Evolutionary conservation across 208 protist species (phyloP), one percentile per base, ranked within the genome.

Genomic region (Phytomonas francai): DNA sequence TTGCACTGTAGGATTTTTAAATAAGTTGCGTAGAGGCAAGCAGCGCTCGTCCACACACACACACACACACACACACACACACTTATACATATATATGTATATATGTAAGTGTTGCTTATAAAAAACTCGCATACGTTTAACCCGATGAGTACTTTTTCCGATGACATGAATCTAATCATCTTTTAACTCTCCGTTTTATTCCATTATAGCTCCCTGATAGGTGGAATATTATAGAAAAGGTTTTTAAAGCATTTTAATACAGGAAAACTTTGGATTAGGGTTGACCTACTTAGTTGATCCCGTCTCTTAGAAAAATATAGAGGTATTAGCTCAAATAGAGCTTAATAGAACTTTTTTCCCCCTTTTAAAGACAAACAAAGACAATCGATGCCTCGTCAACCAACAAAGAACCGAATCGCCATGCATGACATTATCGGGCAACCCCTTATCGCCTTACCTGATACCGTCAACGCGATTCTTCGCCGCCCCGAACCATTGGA

Each of bases 391-490:
- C 78, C 78, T 27, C 84, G 79, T 6, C 81, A 85, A 32, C 84
- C 84, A 4, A 87, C 75, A 12, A 92, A 87, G 67, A 94, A 94
- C 63, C 80, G 80, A 74, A 90, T 96, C 59, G 93, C 93, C 68
- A 93, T 96, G 87, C 90, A 92, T 72, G 91, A 96, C 69, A 92
- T 96, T 63, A 75, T 96, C 25, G 80, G 77, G 58, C 83, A 93
- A 72, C 86, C 91, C 8, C 79, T 94, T 49, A 81, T 70, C 9
- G 84, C 85, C 36, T 76, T 94, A 12, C 72, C 79, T 6, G 87
- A 84, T 33, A 87, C 88, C 27, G 84, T 96, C 34, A 83, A 92
- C 57, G 86, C 91, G n/a, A 77, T 90, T 51, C 71, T 96, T 62
- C 79, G 80, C 33, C 87, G 88, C 49, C 88, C 86, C 14, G 87